These are phyloP conservation scores for Fusarium redolens DNA, from an alignment of 2,329 filamentous ascomycete genomes.

Conservation along the genomic window DNA sequence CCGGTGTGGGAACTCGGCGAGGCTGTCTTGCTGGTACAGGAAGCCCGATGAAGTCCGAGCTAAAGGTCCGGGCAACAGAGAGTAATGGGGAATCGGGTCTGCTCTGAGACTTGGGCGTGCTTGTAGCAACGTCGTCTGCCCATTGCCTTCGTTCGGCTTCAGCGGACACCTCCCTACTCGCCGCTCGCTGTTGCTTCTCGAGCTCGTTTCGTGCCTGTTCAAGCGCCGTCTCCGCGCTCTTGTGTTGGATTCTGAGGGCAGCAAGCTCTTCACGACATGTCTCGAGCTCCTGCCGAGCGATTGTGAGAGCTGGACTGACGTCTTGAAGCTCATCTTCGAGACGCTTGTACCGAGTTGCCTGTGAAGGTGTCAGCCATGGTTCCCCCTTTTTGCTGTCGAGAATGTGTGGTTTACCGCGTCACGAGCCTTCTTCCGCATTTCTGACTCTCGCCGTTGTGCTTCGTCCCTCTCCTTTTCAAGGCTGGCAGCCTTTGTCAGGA, in stretches of 20 bases:
- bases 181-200: constrained; percentile 58
- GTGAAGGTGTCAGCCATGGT: constrained; percentile 29
- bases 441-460: constrained; percentile 81
- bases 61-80: constrained; percentile 63
- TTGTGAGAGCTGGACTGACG: constrained; percentile 71
- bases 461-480: constrained; percentile 95
- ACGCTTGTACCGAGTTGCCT: constrained; percentile 73
- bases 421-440: constrained; percentile 88
- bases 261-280: constrained; percentile 70
- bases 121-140: constrained; percentile 61
- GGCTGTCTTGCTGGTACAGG: constrained; percentile 51
- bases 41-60: constrained; percentile 64
- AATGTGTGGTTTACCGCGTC: constrained; percentile 75
- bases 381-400: background rate
- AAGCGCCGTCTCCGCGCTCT: constrained; percentile 74
- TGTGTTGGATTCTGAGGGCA: constrained; percentile 71
- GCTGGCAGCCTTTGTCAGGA: constrained; percentile 79
- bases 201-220: constrained; percentile 63
- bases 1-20: constrained; percentile 55
- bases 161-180: constrained; percentile 48
- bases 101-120: constrained; percentile 59
- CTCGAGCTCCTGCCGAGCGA: constrained; percentile 71
- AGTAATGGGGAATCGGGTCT: constrained; percentile 66
- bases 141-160: constrained; percentile 61
- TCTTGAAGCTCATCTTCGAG: constrained; percentile 87